Conservation (phyloP, 768 basidiomycete species). For the Termitomyces bulborhizus region DNA sequence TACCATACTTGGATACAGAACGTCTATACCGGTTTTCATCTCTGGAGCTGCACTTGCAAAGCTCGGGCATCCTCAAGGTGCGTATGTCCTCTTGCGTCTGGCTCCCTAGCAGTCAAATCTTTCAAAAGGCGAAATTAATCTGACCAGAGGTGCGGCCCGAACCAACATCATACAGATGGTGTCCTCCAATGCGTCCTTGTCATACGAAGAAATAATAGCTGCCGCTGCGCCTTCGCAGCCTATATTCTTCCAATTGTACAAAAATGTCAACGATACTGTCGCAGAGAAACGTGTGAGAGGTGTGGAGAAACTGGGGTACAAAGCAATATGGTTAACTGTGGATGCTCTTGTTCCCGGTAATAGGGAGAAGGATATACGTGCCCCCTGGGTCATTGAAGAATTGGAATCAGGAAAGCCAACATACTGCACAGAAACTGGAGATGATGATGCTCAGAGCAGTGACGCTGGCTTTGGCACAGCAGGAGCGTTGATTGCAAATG, state of each 20-base stretch:
- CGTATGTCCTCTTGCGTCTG: background rate
- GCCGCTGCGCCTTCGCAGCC: constrained; percentile 50
- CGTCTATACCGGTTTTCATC: constrained; percentile 77
- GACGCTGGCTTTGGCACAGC: constrained; percentile 54
- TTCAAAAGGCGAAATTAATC: constrained; percentile 69
- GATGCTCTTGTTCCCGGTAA: constrained; percentile 84
- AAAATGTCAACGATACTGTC: constrained; percentile 59
- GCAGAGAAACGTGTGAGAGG: constrained; percentile 69
- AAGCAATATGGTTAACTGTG: constrained; percentile 87
- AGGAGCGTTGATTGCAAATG: constrained; percentile 57
- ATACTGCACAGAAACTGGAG: constrained; percentile 24
- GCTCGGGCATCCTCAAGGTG: constrained; percentile 79
- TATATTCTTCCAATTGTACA: constrained; percentile 84
- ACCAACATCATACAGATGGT: constrained; percentile 82
- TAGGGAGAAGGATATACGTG: constrained; percentile 67
- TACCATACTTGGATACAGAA: constrained; percentile 63
- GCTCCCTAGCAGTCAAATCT: background rate
- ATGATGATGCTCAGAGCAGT: constrained; percentile 24
- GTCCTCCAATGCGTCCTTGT: constrained; percentile 70
- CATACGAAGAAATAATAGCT: constrained; percentile 54
- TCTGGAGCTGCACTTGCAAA: constrained; percentile 80
- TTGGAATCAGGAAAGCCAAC: constrained; percentile 35
- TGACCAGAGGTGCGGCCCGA: constrained; percentile 61
- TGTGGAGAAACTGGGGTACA: constrained; percentile 70
- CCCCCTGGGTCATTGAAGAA: constrained; percentile 52